phyloP scores from a whole-genome alignment of 2,329 filamentous ascomycete genomes.

The Aciculosporium take region DNA sequence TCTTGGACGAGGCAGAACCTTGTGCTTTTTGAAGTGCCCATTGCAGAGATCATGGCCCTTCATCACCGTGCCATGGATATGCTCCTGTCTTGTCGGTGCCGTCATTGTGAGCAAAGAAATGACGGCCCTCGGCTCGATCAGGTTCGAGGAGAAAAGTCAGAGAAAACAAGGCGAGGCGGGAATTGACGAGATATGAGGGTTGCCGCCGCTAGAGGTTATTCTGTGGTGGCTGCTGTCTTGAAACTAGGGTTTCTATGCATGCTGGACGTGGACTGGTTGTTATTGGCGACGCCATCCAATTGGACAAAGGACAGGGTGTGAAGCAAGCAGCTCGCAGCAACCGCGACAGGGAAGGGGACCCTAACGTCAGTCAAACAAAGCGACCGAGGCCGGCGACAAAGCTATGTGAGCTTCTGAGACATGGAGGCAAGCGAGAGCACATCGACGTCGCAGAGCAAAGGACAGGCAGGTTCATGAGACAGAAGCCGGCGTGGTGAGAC shows the following conservation, averaged over 20 bases:
- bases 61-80: conserved; percentile 14
- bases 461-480: neutral
- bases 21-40: conserved; percentile 32
- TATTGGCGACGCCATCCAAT: conserved; percentile 9
- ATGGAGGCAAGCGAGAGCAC: conserved; percentile 5
- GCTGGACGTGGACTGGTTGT: conserved; percentile 7
- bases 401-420: conserved; percentile 5
- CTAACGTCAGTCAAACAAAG: neutral
- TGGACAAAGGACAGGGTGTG: conserved; percentile 3
- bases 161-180: neutral
- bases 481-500: conserved; percentile 1
- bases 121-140: conserved; percentile 14
- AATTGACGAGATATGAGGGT: neutral
- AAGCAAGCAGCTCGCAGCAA: conserved; percentile 2
- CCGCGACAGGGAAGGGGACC: neutral
- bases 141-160: conserved; percentile 8
- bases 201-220: conserved; percentile 3
- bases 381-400: neutral
- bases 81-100: conserved; percentile 15
- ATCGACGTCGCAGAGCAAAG: neutral
- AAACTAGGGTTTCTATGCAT: conserved; percentile 10
- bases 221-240: conserved; percentile 9
- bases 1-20: conserved; percentile 25
- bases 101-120: conserved; percentile 19
- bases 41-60: conserved; percentile 16